Conservation (phyloP, 1,284 basidiomycete species). For the Puccinia novopanici region DNA sequence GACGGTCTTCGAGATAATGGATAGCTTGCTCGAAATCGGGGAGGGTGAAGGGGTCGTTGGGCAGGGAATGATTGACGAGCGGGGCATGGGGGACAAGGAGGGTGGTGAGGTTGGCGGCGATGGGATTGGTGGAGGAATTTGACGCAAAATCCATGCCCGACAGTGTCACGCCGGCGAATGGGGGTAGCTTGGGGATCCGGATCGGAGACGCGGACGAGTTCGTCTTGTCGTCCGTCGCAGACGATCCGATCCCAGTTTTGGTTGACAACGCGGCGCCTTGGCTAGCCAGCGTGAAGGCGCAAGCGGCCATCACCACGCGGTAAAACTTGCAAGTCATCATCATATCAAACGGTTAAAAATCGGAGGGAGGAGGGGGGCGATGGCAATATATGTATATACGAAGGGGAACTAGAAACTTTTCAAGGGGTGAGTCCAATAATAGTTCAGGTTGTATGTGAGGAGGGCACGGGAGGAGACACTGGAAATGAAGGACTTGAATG, state of each 20-base stretch:
- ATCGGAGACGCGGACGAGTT: neutral
- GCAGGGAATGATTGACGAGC: neutral
- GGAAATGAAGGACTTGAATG: neutral
- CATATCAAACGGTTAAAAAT: neutral
- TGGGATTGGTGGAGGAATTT: neutral
- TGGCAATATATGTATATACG: neutral
- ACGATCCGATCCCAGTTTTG: neutral
- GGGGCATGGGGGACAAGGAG: too few species aligned
- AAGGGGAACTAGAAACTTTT: neutral
- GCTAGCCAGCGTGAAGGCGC: neutral
- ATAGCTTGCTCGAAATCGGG: conserved; percentile 10
- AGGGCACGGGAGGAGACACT: neutral
- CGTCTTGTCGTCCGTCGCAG: neutral
- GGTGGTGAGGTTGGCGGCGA: too few species aligned
- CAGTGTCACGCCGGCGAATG: conserved; percentile 21
- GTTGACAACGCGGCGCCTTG: neutral
- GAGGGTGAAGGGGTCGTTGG: neutral
- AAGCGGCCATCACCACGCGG: neutral
- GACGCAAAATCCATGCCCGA: conserved; percentile 17
- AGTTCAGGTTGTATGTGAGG: neutral
- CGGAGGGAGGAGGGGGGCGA: neutral
- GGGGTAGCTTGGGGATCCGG: conserved; percentile 1
- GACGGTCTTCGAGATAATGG: neutral
- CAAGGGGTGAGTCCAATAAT: neutral
- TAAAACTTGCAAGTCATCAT: conserved; percentile 14